Evolutionary conservation across 192 early-diverging fungal species (phyloP).

Genomic region (Chytriomyces sp.): DNA sequence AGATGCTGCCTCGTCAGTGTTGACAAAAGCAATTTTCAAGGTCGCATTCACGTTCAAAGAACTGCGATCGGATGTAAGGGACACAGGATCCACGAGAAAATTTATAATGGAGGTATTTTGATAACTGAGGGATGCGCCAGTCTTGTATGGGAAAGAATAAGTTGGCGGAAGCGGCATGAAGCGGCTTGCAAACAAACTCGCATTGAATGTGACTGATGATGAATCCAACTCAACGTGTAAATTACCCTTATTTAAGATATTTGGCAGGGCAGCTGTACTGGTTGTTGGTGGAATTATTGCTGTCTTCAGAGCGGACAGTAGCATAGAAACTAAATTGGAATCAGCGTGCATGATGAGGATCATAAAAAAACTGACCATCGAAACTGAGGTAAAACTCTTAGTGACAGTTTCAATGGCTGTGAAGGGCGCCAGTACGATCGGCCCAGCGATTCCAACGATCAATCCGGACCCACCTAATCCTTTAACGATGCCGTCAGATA

Average conservation of each 20-base stretch:
- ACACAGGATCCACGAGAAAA: neutral
- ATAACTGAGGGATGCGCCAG: conserved; percentile 33
- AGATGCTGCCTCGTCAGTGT: conserved; percentile 38
- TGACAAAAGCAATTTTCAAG: conserved; percentile 27
- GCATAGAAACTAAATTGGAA: neutral
- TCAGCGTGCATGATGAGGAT: no score
- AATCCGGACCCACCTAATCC: conserved; percentile 24
- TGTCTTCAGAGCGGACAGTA: neutral
- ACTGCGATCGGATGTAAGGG: conserved; percentile 8
- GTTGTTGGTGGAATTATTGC: neutral
- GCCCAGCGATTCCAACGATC: conserved; percentile 3
- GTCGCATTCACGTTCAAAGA: conserved; percentile 29
- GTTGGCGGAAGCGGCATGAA: conserved; percentile 33
- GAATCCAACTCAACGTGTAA: neutral
- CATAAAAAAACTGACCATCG: neutral
- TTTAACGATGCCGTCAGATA: no score
- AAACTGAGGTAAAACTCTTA: conserved; percentile 21
- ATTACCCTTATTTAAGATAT: neutral
- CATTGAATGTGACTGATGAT: neutral
- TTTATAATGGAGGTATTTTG: conserved; percentile 24
- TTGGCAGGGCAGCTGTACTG: neutral
- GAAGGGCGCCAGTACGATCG: conserved; percentile 38
- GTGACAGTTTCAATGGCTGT: conserved; percentile 29
- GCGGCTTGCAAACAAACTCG: neutral
- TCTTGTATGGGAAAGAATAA: conserved; percentile 35